Evolutionary conservation across 2,329 filamentous ascomycete species (phyloP).

Genomic region (Neonectria sp.): DNA sequence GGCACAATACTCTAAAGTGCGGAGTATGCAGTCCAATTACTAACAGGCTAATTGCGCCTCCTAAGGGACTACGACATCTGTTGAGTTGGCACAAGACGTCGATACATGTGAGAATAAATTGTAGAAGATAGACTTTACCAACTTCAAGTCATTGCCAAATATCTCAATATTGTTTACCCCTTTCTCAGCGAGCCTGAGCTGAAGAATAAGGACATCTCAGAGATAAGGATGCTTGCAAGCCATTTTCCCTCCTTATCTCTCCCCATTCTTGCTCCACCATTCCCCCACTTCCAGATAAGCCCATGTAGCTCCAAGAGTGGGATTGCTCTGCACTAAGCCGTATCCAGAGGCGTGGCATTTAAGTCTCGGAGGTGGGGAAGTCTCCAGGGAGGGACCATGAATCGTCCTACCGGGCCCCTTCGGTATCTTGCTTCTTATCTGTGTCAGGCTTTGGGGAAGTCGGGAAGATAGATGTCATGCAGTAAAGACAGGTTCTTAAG

Average conservation of each 20-base stretch:
- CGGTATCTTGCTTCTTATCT: neutral
- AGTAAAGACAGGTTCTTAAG: neutral
- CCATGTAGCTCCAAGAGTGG: neutral
- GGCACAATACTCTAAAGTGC: neutral
- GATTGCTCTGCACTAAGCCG: neutral
- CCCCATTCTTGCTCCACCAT: neutral
- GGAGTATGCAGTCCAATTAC: no score
- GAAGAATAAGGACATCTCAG: neutral
- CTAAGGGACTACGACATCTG: neutral
- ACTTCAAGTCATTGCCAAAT: neutral
- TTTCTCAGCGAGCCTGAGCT: neutral
- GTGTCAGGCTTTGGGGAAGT: neutral
- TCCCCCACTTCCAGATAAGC: slow-evolving; percentile 5
- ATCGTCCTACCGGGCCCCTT: neutral
- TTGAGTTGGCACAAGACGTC: no score
- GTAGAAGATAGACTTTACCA: neutral
- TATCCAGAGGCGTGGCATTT: neutral
- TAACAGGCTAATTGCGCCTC: neutral
- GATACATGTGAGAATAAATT: neutral
- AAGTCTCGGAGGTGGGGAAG: slow-evolving; percentile 3
- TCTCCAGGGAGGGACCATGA: neutral
- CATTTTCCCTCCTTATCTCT: neutral
- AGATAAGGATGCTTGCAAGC: neutral
- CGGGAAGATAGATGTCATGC: slow-evolving; percentile 6
- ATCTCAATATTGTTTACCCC: neutral